These are phyloP conservation scores for Aphanomyces invadans DNA, from an alignment of 352 stramenopile genomes.

Conservation along the genomic window DNA sequence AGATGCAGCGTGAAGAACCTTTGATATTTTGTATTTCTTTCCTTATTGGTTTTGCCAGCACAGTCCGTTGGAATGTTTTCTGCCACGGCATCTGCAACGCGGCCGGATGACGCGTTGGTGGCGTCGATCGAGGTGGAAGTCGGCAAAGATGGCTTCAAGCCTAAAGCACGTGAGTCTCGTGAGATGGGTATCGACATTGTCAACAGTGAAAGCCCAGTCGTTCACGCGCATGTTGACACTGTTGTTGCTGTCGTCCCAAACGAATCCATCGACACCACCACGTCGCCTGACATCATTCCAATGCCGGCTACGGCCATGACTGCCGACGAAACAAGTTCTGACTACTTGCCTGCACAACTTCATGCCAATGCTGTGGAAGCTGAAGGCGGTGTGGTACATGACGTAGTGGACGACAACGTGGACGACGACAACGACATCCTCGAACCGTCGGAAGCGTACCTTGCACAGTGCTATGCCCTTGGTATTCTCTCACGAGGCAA, in stretches of 20 bases:
- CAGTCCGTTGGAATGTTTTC: background rate
- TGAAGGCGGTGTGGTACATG: background rate
- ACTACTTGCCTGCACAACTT: background rate
- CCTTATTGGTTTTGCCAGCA: too few relatives aligned
- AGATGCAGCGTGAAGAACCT: too few relatives aligned
- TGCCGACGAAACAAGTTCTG: background rate
- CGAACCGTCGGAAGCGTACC: background rate
- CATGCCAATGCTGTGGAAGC: background rate
- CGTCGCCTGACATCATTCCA: background rate
- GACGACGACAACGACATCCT: background rate
- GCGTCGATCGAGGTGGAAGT: background rate
- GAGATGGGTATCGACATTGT: background rate
- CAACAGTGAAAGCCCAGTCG: background rate
- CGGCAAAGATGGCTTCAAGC: background rate
- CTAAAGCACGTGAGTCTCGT: background rate
- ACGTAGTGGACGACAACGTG: background rate
- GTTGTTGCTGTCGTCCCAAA: background rate
- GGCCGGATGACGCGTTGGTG: background rate
- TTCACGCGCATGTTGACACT: background rate
- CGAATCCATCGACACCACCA: background rate
- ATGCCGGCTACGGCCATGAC: background rate
- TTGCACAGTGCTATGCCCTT: slow-evolving; percentile 1
- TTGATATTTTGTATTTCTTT: too few relatives aligned
- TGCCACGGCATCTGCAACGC: background rate
- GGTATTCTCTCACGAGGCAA: slow-evolving; percentile 1